These are phyloP conservation scores for Penicillium nucicola DNA, from an alignment of 495 filamentous ascomycete genomes.

Conservation along the genomic window DNA sequence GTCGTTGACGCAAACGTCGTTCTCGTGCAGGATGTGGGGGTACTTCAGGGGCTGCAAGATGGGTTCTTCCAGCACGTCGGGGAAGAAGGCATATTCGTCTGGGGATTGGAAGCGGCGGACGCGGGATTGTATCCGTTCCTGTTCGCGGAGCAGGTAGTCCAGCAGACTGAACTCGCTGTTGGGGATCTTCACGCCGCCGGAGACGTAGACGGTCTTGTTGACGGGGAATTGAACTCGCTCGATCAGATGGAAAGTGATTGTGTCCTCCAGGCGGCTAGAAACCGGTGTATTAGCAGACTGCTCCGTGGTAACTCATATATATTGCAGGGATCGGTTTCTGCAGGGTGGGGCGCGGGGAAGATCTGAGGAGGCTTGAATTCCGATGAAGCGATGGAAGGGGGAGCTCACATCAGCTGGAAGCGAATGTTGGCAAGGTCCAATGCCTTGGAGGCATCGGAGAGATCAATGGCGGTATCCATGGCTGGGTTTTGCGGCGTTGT, in stretches of 20 bases:
- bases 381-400: not conserved
- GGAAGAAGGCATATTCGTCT: conserved; percentile 98
- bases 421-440: conserved; percentile 90
- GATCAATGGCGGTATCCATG: conserved; percentile 91
- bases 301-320: not conserved
- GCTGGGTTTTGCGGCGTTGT: conserved; percentile 10
- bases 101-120: conserved; percentile 94
- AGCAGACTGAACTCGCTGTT: conserved; percentile 70
- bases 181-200: conserved; percentile 81
- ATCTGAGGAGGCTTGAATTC: not conserved
- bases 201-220: conserved; percentile 80
- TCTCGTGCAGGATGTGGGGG: conserved; percentile 86
- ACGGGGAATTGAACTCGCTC: conserved; percentile 96
- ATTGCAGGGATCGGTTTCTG: not conserved
- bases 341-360: conserved; percentile 11
- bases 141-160: conserved; percentile 88
- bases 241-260: conserved; percentile 97
- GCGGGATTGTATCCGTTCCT: conserved; percentile 88
- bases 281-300: conserved; percentile 5
- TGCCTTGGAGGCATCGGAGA: conserved; percentile 77
- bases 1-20: conserved; percentile 87
- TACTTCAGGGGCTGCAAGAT: conserved; percentile 87
- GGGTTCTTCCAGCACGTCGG: conserved; percentile 71
- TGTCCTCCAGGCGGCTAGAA: conserved; percentile 90
- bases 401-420: conserved; percentile 84